Percentiles rank a stretch among this genome's conserved stretches.
Evolutionary conservation across 768 basidiomycete species (phyloP).

Genomic region (Chlorophyllum brunneum): DNA sequence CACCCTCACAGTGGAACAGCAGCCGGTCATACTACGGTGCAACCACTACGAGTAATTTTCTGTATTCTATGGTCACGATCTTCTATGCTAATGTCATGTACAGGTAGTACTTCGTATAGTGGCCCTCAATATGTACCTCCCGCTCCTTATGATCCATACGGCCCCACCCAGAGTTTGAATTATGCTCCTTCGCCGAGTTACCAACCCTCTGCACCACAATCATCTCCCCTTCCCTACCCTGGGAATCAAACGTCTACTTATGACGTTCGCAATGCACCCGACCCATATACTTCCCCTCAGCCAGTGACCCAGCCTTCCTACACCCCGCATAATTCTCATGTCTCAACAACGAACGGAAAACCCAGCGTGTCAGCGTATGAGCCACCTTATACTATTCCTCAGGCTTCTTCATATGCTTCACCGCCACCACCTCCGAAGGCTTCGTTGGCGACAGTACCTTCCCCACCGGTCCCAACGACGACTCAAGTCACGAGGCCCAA

Average conservation of each 20-base stretch:
- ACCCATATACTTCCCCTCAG: constrained; percentile 18
- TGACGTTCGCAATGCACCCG: constrained; percentile 11
- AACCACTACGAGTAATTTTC: not conserved
- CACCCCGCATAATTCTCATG: constrained; percentile 1
- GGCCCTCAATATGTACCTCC: constrained; percentile 3
- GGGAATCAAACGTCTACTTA: constrained; percentile 5
- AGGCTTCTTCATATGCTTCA: constrained; percentile 24
- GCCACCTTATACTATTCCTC: constrained; percentile 14
- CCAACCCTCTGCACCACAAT: not conserved
- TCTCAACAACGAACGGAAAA: not conserved
- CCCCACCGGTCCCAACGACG: constrained; percentile 23
- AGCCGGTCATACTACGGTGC: constrained; percentile 5
- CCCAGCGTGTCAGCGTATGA: constrained; percentile 3
- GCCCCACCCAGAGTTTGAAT: constrained; percentile 19
- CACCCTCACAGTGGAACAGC: not conserved
- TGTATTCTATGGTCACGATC: not conserved
- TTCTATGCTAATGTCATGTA: not conserved
- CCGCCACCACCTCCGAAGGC: constrained; percentile 18
- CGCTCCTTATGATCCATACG: constrained; percentile 30
- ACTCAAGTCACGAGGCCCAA: constrained; percentile 58
- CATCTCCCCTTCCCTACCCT: not conserved
- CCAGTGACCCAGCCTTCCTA: not conserved
- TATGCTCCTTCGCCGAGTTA: constrained; percentile 17
- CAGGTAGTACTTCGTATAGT: not conserved
- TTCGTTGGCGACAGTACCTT: constrained; percentile 8